Conservation (phyloP, 768 basidiomycete species). For the Vararia minispora region DNA sequence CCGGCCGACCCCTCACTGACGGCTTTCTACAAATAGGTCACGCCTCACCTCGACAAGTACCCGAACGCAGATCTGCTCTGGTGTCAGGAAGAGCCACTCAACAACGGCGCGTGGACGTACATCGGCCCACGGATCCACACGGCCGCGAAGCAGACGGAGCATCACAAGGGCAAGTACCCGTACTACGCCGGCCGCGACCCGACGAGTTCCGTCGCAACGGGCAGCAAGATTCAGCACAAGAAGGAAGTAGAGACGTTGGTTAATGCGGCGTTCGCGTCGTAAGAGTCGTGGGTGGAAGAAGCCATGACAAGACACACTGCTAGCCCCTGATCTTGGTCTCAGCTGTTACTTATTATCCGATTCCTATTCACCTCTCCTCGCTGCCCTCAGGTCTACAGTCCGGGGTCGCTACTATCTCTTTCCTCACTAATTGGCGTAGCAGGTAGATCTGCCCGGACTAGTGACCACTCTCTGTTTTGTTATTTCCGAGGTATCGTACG, state of each 20-base stretch:
- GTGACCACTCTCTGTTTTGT: too few species aligned
- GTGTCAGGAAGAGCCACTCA: constrained; percentile 96
- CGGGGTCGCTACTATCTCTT: too few species aligned
- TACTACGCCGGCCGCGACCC: constrained; percentile 89
- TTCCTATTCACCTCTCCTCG: too few species aligned
- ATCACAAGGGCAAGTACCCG: constrained; percentile 89
- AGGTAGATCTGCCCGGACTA: too few species aligned
- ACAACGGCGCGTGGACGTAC: constrained; percentile 97
- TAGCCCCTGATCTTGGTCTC: too few species aligned
- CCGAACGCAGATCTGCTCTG: constrained; percentile 90
- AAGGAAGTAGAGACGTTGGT: constrained; percentile 80
- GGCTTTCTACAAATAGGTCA: constrained; percentile 50
- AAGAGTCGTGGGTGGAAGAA: background rate
- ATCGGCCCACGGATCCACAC: constrained; percentile 90
- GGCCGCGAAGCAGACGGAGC: constrained; percentile 79
- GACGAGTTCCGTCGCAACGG: constrained; percentile 85
- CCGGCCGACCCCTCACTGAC: constrained; percentile 4
- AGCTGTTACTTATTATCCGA: too few species aligned
- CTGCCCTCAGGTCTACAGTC: too few species aligned
- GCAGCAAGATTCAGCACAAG: constrained; percentile 87
- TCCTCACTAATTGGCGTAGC: too few species aligned
- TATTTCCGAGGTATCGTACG: too few species aligned
- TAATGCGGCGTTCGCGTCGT: constrained; percentile 47
- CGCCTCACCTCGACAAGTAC: constrained; percentile 91
- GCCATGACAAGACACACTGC: too few species aligned